A percentile compares a stretch with the other conserved stretches of the same genome.
Conservation (phyloP, 768 basidiomycete genomes). For the Mycena leptocephala region DNA sequence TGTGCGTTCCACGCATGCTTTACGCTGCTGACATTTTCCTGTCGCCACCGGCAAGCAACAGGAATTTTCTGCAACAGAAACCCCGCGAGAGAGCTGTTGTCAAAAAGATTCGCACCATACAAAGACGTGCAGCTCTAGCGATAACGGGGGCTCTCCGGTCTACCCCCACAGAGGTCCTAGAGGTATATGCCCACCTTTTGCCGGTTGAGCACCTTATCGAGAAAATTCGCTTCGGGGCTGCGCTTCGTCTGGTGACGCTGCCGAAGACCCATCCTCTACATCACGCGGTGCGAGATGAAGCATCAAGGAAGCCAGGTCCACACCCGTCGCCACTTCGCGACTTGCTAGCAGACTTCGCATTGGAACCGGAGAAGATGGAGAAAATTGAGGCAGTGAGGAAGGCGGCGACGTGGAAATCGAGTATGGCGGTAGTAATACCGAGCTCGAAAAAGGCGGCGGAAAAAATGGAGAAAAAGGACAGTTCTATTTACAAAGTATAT, state of each 20-base stretch:
- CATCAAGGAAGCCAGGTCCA: background rate
- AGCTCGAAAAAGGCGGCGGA: constrained; percentile 12
- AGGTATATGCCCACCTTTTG: background rate
- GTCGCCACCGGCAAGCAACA: background rate
- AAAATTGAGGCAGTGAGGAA: background rate
- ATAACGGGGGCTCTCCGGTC: constrained; percentile 39
- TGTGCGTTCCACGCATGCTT: constrained; percentile 39
- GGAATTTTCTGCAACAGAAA: background rate
- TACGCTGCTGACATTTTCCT: constrained; percentile 42
- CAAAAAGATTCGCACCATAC: constrained; percentile 7
- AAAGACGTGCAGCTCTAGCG: constrained; percentile 30
- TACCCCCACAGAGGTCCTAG: too few species aligned
- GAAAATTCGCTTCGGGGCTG: background rate
- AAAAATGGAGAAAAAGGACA: background rate
- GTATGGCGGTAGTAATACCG: background rate
- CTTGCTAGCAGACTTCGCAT: background rate
- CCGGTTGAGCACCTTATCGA: background rate
- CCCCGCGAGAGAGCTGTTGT: background rate
- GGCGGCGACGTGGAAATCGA: background rate
- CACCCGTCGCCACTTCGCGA: background rate
- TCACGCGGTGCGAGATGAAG: background rate
- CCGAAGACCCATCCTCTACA: background rate
- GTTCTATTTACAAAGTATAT: constrained; percentile 6
- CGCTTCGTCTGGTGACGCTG: background rate
- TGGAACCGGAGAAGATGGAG: background rate